Evolutionary conservation across 2,329 filamentous ascomycete species (phyloP), one percentile per base, ranked within the genome.

Genomic region (Talaromyces sp.): DNA sequence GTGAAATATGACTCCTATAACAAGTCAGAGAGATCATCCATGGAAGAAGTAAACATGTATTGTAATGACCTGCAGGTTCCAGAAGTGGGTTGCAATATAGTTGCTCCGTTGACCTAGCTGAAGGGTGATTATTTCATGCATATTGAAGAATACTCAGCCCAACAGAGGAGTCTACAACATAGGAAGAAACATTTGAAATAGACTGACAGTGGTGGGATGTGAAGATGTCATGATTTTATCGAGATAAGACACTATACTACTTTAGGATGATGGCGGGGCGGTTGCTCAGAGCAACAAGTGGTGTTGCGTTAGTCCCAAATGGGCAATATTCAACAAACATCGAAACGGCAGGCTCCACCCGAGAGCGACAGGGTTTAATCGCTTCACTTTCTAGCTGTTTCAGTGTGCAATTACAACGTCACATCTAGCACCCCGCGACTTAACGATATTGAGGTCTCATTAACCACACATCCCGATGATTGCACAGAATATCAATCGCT

Each of bases 71-170:
- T 97, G 94, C 6, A 91, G 84, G 73, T 99, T 99, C 95, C 95
- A 99, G 78, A 97, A 99, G 81, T 99, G 95, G 0, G 93, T 96
- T 35, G 90, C 93, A 25, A 96, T 82, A 73, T 97, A 96, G 78
- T 99, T 99, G 76, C 91, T 93, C 74, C 91, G 89, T 75, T 96
- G 90, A 50, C 95, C 95, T 67, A 98, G 88, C 83, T 99, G 95
- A 54, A 99, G 83, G 0, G 94, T 97, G 67, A 99, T 84, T 67
- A 98, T 92, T 79, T 99, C 95, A 79, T 93, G 92, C 95, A 99
- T 98, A 17, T 61, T 69, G 45, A 54, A 3, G 4, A 33, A 17
- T 1, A 45, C 19, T 37, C 37, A 37, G 13, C 27, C 35, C 58
- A 47, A 56, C 11, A 47, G 19, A 47, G 3, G 7, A 47, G 45